A percentile compares a stretch with the other conserved stretches of the same genome.
Evolutionary conservation across 2,329 filamentous ascomycete genomes (phyloP).

Genomic region (Penicillium sclerotigenum): DNA sequence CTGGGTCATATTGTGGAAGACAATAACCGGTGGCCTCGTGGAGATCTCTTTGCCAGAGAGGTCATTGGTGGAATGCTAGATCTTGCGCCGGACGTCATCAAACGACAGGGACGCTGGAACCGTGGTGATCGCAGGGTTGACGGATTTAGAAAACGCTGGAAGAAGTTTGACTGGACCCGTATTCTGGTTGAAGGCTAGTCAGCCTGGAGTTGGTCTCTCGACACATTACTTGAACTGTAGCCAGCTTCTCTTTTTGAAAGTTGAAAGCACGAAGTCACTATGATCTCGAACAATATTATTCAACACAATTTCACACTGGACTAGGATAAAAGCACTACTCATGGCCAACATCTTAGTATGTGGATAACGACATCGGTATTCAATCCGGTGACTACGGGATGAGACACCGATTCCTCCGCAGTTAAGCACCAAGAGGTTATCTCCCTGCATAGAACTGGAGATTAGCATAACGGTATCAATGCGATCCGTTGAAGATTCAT

Average conservation of each 20-base stretch:
- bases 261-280: background rate
- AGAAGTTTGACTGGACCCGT: conserved; percentile 86
- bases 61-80: conserved; percentile 91
- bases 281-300: background rate
- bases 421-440: background rate
- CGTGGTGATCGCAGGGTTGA: conserved; percentile 66
- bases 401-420: background rate
- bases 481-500: background rate
- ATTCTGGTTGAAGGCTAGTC: conserved; percentile 52
- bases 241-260: background rate
- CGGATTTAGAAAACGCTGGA: conserved; percentile 79
- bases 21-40: conserved; percentile 75
- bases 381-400: background rate
- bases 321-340: background rate
- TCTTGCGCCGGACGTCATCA: conserved; percentile 74
- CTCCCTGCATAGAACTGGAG: background rate
- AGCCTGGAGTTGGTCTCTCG: background rate
- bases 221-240: background rate
- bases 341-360: background rate
- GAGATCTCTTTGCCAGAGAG: conserved; percentile 89
- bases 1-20: conserved; percentile 92
- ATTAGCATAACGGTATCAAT: background rate
- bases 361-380: background rate
- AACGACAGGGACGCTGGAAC: conserved; percentile 84
- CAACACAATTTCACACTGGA: background rate